Base-by-base conservation (phyloP, 345 rosid genomes). In the Cochlearia excelsa region DNA sequence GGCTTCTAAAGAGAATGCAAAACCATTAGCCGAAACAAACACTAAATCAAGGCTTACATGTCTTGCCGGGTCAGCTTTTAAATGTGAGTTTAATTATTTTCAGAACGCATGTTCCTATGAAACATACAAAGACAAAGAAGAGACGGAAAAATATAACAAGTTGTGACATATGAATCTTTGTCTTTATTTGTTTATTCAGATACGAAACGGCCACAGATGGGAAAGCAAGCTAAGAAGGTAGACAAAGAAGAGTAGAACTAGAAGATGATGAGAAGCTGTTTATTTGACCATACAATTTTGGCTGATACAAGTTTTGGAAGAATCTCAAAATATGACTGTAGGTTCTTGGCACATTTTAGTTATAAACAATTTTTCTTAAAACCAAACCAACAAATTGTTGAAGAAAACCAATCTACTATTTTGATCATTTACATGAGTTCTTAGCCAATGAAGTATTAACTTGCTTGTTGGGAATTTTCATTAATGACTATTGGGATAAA, bases 11-110 rank as follows among this genome's bases (percentile, higher is more conserved):
- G 96, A 82, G 61, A 85, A 81, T 63, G 73, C 92, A 11, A 72
- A 65, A 59, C 85, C 94, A 4, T 74, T 93, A 67, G 95, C 97
- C 1, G 97, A 93, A 81, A 77, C 80, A 26, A 75, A 79, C 60
- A 85, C 95, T 2, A 87, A 85, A 68, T 84, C 97, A 38, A 87
- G 99, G 77, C 79, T 90, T 59, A 87, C 99, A 42, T 90, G 96
- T 77, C 91, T 93, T 66, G 95, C 96, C 4, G 97, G 94, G 40
- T 80, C 94, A 39, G 77, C 84, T 60, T 69, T 81, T 60, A 81
- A 77, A 75, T 75, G 94, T 86, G 68, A 80, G 94, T 78, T 29
- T 29, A 7, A 2, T 6, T 26, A 4, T 57, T 29, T 38, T 55
- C 43, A 47, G n/a, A 27, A 44, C 28, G 16, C 4, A 1, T 0